phyloP scores from a whole-genome alignment of 345 rosid genomes.

The Lumnitzera racemosa region DNA sequence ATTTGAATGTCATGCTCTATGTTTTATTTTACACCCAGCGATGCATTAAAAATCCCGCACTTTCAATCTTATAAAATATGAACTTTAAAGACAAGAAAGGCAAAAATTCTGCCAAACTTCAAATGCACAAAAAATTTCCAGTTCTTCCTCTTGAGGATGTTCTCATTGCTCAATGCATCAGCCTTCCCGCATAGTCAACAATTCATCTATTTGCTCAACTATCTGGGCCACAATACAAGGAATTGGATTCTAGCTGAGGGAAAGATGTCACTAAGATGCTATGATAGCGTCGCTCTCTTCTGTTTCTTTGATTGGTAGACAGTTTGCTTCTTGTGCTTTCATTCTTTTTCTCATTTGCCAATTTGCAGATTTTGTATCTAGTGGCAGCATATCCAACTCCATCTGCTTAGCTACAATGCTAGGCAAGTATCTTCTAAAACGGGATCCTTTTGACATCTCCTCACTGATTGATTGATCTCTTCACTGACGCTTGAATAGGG shows the following conservation, averaged over 20 bases:
- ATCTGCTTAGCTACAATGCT: conserved; percentile 86
- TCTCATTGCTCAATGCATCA: conserved; percentile 36
- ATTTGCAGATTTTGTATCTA: conserved; percentile 28
- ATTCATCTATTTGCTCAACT: conserved; percentile 24
- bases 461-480: conserved; percentile 56
- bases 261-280: conserved; percentile 21
- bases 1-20: too few relatives aligned
- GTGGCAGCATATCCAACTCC: conserved; percentile 72
- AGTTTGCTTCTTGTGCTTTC: conserved; percentile 9
- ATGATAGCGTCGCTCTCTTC: conserved; percentile 20
- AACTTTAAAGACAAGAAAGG: too few relatives aligned
- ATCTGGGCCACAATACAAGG: conserved; percentile 9
- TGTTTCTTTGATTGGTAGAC: conserved; percentile 23
- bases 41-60: too few relatives aligned
- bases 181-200: conserved; percentile 22
- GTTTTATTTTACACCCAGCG: too few relatives aligned
- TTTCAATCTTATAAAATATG: too few relatives aligned
- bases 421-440: conserved; percentile 39
- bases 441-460: conserved; percentile 49
- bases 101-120: conserved; percentile 61
- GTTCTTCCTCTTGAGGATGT: conserved; percentile 97
- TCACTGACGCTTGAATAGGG: conserved; percentile 59
- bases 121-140: conserved; percentile 62
- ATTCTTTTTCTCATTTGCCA: conserved; percentile 24
- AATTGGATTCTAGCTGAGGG: conserved; percentile 22